These are phyloP conservation scores for Pleurotus citrinopileatus DNA, from an alignment of 768 basidiomycete genomes.

Conservation along the genomic window DNA sequence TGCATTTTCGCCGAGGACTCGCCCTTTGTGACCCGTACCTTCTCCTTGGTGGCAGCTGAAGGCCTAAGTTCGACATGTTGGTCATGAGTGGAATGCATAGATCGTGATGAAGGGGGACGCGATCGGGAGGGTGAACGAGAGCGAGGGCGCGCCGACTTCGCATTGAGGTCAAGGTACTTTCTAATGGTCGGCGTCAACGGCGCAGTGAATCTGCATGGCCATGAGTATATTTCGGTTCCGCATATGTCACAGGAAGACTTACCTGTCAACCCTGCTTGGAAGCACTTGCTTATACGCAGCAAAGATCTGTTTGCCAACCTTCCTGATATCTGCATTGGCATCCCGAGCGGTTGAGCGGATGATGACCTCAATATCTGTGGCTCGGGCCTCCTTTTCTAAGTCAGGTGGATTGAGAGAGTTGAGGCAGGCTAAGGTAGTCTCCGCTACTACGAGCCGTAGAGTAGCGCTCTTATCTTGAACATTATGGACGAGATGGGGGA, in stretches of 20 bases:
- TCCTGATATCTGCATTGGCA: conserved; percentile 73
- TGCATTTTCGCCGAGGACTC: neutral
- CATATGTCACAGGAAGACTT: conserved; percentile 8
- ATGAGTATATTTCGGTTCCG: neutral
- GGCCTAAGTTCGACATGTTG: conserved; percentile 14
- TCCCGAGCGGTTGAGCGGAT: conserved; percentile 69
- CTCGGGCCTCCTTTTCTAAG: conserved; percentile 64
- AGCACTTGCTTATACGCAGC: conserved; percentile 72
- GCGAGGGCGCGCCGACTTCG: conserved; percentile 13
- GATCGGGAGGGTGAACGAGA: conserved; percentile 2
- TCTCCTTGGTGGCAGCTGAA: conserved; percentile 13
- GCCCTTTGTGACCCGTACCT: neutral
- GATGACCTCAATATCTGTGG: conserved; percentile 64
- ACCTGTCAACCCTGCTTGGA: conserved; percentile 69
- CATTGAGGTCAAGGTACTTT: conserved; percentile 65
- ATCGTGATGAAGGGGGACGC: conserved; percentile 13
- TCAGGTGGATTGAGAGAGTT: conserved; percentile 80
- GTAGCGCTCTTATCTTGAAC: conserved; percentile 68
- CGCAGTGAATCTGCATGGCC: conserved; percentile 55
- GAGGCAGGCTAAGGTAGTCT: conserved; percentile 62
- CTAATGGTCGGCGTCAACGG: conserved; percentile 75
- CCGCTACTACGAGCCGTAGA: conserved; percentile 61
- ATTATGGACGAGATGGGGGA: conserved; percentile 56
- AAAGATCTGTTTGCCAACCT: conserved; percentile 66
- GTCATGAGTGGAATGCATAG: conserved; percentile 14